Evolutionary conservation across 192 early-diverging fungal genomes (phyloP).

Genomic region (Coemansia sp.): DNA sequence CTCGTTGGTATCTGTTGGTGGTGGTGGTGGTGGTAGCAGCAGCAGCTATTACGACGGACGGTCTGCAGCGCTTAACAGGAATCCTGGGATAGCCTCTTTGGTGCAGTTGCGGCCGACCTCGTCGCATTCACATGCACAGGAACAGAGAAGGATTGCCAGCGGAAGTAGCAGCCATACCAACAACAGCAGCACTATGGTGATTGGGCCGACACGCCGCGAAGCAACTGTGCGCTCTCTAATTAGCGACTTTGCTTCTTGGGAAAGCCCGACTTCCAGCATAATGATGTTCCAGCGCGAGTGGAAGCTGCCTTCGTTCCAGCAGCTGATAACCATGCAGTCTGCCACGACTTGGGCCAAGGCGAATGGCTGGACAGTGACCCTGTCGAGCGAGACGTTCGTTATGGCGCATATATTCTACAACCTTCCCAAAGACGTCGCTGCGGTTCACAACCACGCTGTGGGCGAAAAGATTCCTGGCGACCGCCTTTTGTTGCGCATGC

Average conservation of each 20-base stretch:
- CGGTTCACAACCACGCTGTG: slow-evolving; percentile 20
- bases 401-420: slow-evolving; percentile 54
- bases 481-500: slow-evolving; percentile 53
- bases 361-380: slow-evolving; percentile 46
- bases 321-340: slow-evolving; percentile 41
- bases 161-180: slow-evolving; percentile 4
- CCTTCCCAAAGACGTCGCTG: slow-evolving; percentile 31
- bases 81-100: slow-evolving; percentile 12
- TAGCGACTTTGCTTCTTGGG: slow-evolving; percentile 54
- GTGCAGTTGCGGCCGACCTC: slow-evolving; percentile 22
- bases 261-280: slow-evolving; percentile 50
- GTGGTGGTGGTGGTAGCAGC: neutral
- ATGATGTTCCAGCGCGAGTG: slow-evolving; percentile 58
- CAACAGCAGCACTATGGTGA: slow-evolving; percentile 3
- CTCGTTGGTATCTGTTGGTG: slow-evolving; percentile 1
- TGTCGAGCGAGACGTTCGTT: slow-evolving; percentile 52
- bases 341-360: slow-evolving; percentile 48
- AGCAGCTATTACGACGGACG: slow-evolving; percentile 3
- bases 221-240: slow-evolving; percentile 42
- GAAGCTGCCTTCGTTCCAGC: slow-evolving; percentile 57
- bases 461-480: slow-evolving; percentile 47
- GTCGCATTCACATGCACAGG: slow-evolving; percentile 33
- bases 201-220: slow-evolving; percentile 40
- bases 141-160: slow-evolving; percentile 30
- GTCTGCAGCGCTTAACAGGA: slow-evolving; percentile 1